These are phyloP conservation scores for Trametes cingulata DNA, from an alignment of 768 basidiomycete genomes.

Conservation along the genomic window DNA sequence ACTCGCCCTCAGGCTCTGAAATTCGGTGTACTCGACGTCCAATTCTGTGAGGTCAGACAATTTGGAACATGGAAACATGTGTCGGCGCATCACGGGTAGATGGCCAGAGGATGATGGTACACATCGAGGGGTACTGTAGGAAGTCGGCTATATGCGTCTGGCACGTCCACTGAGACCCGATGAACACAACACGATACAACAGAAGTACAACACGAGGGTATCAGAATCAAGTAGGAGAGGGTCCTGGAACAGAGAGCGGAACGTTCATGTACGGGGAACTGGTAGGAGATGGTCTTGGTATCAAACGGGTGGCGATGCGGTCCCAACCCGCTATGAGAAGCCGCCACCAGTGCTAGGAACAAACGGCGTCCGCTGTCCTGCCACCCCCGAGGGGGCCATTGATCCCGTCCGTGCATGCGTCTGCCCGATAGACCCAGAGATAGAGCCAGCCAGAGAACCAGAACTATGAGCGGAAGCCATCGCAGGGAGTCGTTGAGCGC, in stretches of 20 bases:
- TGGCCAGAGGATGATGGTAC: neutral
- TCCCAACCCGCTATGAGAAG: constrained; percentile 29
- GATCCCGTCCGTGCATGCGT: constrained; percentile 22
- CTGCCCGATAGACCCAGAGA: constrained; percentile 24
- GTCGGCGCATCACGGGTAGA: neutral
- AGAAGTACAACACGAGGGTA: neutral
- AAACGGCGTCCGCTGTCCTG: constrained; percentile 56
- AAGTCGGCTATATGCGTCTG: constrained; percentile 3
- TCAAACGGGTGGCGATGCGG: neutral
- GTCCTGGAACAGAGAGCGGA: neutral
- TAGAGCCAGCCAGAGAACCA: constrained; percentile 7
- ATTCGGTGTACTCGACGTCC: no score
- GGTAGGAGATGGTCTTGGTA: neutral
- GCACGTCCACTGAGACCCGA: neutral
- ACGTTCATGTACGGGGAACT: neutral
- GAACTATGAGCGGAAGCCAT: constrained; percentile 13
- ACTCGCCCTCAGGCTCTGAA: no score
- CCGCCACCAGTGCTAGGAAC: constrained; percentile 38
- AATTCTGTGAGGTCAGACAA: no score
- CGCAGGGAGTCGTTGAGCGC: constrained; percentile 15
- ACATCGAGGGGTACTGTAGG: neutral
- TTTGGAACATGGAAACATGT: no score
- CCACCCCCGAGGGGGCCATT: constrained; percentile 29
- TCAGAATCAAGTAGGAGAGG: neutral
- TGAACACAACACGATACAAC: neutral